These are phyloP conservation scores for Pyrenophora tritici-repentis DNA, from an alignment of 2,329 filamentous ascomycete species.

Conservation along the genomic window DNA sequence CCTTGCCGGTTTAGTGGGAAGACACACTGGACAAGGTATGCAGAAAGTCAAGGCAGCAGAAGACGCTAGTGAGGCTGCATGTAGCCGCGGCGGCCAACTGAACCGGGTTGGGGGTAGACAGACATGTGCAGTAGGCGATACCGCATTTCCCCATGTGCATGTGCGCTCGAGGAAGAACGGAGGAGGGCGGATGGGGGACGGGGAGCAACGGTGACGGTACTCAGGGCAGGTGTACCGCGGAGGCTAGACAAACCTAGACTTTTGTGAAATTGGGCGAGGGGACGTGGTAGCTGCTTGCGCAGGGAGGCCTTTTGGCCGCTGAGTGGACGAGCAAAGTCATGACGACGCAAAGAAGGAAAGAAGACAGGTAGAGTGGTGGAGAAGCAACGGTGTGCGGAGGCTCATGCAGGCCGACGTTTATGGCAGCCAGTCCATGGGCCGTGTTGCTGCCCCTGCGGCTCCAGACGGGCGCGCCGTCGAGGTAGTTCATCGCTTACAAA, in stretches of 20 bases:
- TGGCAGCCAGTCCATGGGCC: slow-evolving; percentile 30
- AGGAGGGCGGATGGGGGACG: neutral
- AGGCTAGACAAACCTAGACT: slow-evolving; percentile 16
- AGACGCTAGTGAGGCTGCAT: slow-evolving; percentile 41
- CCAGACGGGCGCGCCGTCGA: slow-evolving; percentile 2
- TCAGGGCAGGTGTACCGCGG: slow-evolving; percentile 1
- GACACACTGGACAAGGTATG: slow-evolving; percentile 21
- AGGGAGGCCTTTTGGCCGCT: slow-evolving; percentile 10
- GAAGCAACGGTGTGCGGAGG: slow-evolving; percentile 30
- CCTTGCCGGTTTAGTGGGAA: slow-evolving; percentile 24
- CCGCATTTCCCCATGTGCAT: slow-evolving; percentile 26
- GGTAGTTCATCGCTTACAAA: neutral
- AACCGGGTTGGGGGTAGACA: slow-evolving; percentile 33
- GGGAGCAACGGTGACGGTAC: slow-evolving; percentile 16
- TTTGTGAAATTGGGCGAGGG: neutral
- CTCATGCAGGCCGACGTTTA: slow-evolving; percentile 42
- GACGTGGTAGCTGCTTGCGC: slow-evolving; percentile 7
- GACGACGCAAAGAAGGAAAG: slow-evolving; percentile 26
- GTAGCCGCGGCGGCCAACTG: slow-evolving; percentile 31
- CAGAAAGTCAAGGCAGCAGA: slow-evolving; percentile 24
- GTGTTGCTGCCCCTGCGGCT: slow-evolving; percentile 32
- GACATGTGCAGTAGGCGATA: slow-evolving; percentile 23
- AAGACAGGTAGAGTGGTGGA: slow-evolving; percentile 28
- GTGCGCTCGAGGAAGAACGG: neutral
- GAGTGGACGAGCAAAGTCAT: slow-evolving; percentile 16